Evolutionary conservation across 306 rosid genomes (phyloP), one percentile per base, ranked within the genome.

Genomic region (Betula pendula): DNA sequence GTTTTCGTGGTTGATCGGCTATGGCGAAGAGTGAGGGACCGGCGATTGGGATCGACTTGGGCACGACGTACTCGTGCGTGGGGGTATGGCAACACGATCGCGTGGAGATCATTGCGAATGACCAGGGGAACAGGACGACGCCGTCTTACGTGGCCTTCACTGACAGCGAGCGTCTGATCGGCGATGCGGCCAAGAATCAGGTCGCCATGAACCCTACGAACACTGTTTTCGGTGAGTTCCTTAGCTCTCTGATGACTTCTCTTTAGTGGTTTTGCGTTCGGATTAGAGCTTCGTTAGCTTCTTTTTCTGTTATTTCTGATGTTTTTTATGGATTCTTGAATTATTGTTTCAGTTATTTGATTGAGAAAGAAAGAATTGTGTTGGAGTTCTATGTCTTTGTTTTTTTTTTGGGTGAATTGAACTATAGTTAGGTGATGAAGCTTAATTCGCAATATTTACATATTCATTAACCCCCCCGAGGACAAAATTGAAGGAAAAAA

Each of bases 11-110:
- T 0, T 31, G 45, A 15, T 62, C 9, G 8, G 49, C 48, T 38
- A 87, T 87, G 90, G 90, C 90, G 2, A 87, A 87, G 82, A 83
- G 88, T 1, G 88, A 87, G 22, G 88, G 87, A 17, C 90, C 88
- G 11, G 87, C 87, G 6, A 87, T 87, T 5, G 90, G 90, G 78
- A 87, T 87, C 44, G 90, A 87, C 49, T 27, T 87, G 56, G 90
- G 90, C 14, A 87, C 88, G 1, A 87, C 88, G 0, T 87, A 84
- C 22, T 87, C 90, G 0, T 87, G 88, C 20, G 88, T 84, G 6
- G 88, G 88, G 2, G 87, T 84, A 38, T 87, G 90, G 90, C 90
- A 84, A 31, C 85, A 82, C 16, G 90, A 87, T 62, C 87, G 88
- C 38, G 90, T 87, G 6, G 90, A 87, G 62, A 87, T 87, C 83